Base-by-base conservation (phyloP, 2,329 filamentous ascomycete genomes). In the Ophiostoma fasciatum region DNA sequence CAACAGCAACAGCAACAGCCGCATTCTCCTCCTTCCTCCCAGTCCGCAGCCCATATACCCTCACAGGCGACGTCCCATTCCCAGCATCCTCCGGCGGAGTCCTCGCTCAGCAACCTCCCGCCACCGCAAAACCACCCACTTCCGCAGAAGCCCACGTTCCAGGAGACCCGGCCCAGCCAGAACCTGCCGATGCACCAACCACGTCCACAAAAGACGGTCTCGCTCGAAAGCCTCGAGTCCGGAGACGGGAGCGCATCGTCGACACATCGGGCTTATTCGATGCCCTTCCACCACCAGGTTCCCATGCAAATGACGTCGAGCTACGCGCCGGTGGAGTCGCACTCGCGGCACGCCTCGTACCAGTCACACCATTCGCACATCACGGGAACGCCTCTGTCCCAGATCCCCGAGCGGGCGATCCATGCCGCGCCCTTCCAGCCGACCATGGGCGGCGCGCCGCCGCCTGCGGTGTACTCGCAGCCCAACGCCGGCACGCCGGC, bases 161-260 rank as follows among this genome's bases (percentile, higher is more conserved):
- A 71, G 46, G 70, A 77, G 50, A 74, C 63, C 46, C 60, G 65
- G 29, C 56, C 64, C 5, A 63, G 54, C 44, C 55, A 60, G 29
- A 56, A 60, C 30, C 62, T 71, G 46, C 71, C 84, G 1, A 94
- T 96, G 76, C 83, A 96, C 53, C 90, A 96, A 54, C 90, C 90
- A 39, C 79, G 83, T 35, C 88, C 90, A 8, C 87, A 96, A 56
- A 96, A 96, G 64, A 70, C 85, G 6, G 83, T 96, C 22, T 94
- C 87, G 9, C 76, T 96, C 40, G 82, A 84, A 39, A 85, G 84
- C 49, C 94, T 96, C 47, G 90, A 96, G n/a, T n/a, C n/a, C n/a
- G n/a, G n/a, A n/a, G n/a, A n/a, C n/a, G n/a, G n/a, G n/a, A n/a
- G n/a, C n/a, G n/a, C n/a, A n/a, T n/a, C n/a, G n/a, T n/a, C n/a